phyloP scores from a whole-genome alignment of 768 basidiomycete species.

The Amanita fuliginea region DNA sequence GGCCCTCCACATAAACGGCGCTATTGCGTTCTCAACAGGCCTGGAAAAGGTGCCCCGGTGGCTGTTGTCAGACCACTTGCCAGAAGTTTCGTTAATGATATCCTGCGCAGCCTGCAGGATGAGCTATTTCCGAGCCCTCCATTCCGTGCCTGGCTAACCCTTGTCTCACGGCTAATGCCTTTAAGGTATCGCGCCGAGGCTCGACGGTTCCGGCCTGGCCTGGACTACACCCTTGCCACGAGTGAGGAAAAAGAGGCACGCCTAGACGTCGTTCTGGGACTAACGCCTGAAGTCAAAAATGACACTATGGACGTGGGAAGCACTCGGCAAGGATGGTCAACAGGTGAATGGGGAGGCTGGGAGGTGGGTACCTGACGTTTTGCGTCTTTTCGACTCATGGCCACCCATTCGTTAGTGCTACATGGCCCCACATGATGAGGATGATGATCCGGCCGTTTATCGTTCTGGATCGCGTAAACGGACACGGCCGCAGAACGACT shows the following conservation, averaged over 20 bases:
- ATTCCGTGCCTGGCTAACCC: conserved; percentile 86
- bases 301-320: conserved; percentile 17
- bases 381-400: not conserved
- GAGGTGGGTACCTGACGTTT: conserved; percentile 47
- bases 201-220: conserved; percentile 79
- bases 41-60: conserved; percentile 23
- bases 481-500: conserved; percentile 12
- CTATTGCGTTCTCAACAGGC: conserved; percentile 58
- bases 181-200: conserved; percentile 68
- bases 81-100: conserved; percentile 41
- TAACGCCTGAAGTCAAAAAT: conserved; percentile 56
- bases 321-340: conserved; percentile 41
- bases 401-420: conserved; percentile 55
- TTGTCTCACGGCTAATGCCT: conserved; percentile 63
- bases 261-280: conserved; percentile 76
- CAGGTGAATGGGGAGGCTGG: conserved; percentile 86
- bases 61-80: conserved; percentile 41
- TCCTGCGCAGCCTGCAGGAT: conserved; percentile 60
- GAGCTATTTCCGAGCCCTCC: conserved; percentile 68
- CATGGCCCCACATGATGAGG: conserved; percentile 89
- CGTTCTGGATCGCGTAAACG: conserved; percentile 49
- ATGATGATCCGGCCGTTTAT: conserved; percentile 93
- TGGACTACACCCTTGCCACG: conserved; percentile 93
- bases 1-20: conserved; percentile 96
- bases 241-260: conserved; percentile 73